phyloP scores from a whole-genome alignment of 257 asterid species.

The Eucommia ulmoides region DNA sequence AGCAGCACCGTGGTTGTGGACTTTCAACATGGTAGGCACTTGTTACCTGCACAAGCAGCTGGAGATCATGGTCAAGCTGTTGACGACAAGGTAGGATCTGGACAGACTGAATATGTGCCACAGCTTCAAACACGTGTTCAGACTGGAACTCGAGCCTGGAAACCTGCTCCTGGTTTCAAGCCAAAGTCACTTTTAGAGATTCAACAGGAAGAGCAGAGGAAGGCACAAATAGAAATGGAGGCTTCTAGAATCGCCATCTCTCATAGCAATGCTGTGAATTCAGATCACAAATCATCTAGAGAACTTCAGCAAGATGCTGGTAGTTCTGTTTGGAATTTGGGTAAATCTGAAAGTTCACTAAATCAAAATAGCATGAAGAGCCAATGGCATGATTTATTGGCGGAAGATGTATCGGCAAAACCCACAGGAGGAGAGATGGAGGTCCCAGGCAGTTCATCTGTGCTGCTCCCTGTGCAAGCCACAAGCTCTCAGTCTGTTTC shows the following conservation, averaged over 20 bases:
- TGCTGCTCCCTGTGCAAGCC: constrained; percentile 17
- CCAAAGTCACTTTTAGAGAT: constrained; percentile 84
- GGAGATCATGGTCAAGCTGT: constrained; percentile 16
- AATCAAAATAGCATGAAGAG: constrained; percentile 39
- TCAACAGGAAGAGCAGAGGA: constrained; percentile 91
- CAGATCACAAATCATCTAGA: constrained; percentile 39
- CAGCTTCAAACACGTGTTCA: constrained; percentile 25
- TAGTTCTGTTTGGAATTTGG: constrained; percentile 16
- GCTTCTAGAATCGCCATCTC: constrained; percentile 43
- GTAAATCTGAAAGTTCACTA: constrained; percentile 28
- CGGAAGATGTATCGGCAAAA: constrained; percentile 31
- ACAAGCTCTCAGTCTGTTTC: constrained; percentile 27
- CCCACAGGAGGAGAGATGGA: constrained; percentile 36
- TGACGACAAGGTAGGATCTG: constrained; percentile 24
- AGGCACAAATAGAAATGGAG: constrained; percentile 48
- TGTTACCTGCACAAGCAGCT: constrained; percentile 8
- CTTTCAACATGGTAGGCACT: constrained; percentile 7
- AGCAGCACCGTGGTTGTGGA: neutral
- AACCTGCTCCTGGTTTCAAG: constrained; percentile 94
- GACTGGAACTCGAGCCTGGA: constrained; percentile 72
- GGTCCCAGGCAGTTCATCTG: constrained; percentile 18
- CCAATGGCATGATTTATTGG: constrained; percentile 51
- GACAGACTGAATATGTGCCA: constrained; percentile 19
- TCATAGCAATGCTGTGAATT: constrained; percentile 30
- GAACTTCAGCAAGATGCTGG: constrained; percentile 32